Percentiles rank a stretch among this genome's conserved stretches.
These are phyloP conservation scores for Calocera viscosa DNA, from an alignment of 768 basidiomycete species.

Conservation along the genomic window DNA sequence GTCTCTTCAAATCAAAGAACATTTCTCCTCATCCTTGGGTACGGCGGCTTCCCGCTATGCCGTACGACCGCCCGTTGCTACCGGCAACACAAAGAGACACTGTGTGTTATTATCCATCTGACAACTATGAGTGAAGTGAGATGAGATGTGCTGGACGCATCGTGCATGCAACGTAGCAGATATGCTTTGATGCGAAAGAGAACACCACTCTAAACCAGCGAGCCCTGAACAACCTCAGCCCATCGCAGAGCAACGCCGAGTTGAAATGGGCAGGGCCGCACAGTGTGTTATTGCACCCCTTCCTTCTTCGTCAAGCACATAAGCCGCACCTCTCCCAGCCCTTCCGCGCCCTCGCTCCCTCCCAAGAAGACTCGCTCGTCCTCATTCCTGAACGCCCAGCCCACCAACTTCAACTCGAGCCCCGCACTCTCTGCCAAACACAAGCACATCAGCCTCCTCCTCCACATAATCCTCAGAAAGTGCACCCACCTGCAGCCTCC, in stretches of 20 bases:
- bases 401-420: not conserved
- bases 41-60: not conserved
- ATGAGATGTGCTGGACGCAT: no score
- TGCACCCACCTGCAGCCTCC: not conserved
- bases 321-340: not conserved
- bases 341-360: not conserved
- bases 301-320: not conserved
- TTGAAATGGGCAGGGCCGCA: no score
- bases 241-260: no score
- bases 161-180: no score
- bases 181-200: no score
- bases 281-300: not conserved
- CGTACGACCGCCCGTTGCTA: no score
- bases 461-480: not conserved
- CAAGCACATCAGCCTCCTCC: no score
- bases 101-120: no score
- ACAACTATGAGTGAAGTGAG: no score
- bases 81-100: no score
- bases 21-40: not conserved
- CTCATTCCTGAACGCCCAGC: not conserved
- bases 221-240: not conserved
- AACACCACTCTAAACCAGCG: no score
- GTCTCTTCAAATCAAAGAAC: conserved; percentile 1
- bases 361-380: not conserved
- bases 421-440: not conserved